These are phyloP conservation scores for Rhodotorula sp. DNA, from an alignment of 1,284 basidiomycete genomes.

Conservation along the genomic window DNA sequence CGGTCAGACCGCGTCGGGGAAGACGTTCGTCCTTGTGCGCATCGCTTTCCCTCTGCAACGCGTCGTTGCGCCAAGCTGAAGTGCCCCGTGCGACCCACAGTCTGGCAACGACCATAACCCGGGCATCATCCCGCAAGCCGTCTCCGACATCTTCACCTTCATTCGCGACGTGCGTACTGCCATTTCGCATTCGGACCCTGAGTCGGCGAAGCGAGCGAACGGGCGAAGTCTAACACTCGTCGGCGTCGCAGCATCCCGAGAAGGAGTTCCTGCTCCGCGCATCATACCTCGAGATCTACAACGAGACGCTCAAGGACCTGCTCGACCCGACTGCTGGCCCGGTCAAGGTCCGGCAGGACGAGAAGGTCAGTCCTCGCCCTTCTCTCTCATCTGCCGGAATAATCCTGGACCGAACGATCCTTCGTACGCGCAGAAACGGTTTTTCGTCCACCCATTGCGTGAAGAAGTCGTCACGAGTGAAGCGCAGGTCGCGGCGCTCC, in stretches of 20 bases:
- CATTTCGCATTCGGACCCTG: too few relatives aligned
- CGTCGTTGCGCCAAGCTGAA: too few relatives aligned
- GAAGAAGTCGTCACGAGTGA: slow-evolving; percentile 91
- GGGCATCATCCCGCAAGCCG: slow-evolving; percentile 89
- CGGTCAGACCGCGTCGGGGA: slow-evolving; percentile 82
- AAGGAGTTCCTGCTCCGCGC: slow-evolving; percentile 91
- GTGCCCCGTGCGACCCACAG: slow-evolving; percentile 42
- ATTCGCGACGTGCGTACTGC: slow-evolving; percentile 49
- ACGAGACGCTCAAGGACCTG: slow-evolving; percentile 86
- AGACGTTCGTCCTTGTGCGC: slow-evolving; percentile 82
- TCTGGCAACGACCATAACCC: slow-evolving; percentile 78
- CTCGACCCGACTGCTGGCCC: slow-evolving; percentile 62
- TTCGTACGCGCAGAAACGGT: slow-evolving; percentile 43
- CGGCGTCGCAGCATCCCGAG: slow-evolving; percentile 53
- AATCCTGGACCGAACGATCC: neutral
- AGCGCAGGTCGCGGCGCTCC: slow-evolving; percentile 78
- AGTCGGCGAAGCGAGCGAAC: too few relatives aligned
- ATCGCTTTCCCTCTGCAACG: neutral
- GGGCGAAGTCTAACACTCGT: neutral
- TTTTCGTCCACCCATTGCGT: slow-evolving; percentile 67
- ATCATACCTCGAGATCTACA: slow-evolving; percentile 95
- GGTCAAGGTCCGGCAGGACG: slow-evolving; percentile 44
- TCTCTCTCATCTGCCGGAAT: neutral
- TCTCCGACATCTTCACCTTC: slow-evolving; percentile 59
- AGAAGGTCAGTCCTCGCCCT: slow-evolving; percentile 16